Evolutionary conservation across 345 rosid species (phyloP).

Genomic region (Citrus sp.): DNA sequence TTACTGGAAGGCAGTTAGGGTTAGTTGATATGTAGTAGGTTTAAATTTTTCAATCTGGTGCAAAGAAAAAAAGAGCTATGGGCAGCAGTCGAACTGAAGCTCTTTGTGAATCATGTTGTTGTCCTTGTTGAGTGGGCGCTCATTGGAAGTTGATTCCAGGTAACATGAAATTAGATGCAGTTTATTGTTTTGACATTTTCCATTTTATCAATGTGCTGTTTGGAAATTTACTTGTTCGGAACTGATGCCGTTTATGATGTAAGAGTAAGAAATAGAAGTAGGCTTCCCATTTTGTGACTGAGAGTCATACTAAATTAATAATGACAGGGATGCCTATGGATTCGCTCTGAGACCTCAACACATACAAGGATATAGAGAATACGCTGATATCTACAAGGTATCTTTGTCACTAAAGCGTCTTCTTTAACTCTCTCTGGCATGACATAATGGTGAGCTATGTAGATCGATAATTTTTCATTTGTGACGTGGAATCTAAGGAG

Average conservation of each 20-base stretch:
- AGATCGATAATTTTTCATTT: not conserved
- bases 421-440: not conserved
- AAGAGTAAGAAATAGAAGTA: not conserved
- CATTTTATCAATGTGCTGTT: not conserved
- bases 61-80: constrained; percentile 58
- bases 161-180: constrained; percentile 5
- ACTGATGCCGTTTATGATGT: not conserved
- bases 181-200: not conserved
- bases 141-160: constrained; percentile 96
- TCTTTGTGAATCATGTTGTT: constrained; percentile 77
- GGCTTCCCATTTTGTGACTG: not conserved
- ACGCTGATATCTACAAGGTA: constrained; percentile 67
- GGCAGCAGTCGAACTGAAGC: constrained; percentile 44
- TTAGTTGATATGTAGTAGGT: constrained; percentile 13
- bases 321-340: constrained; percentile 79
- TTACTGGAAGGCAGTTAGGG: not conserved
- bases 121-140: constrained; percentile 94
- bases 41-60: constrained; percentile 22
- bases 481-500: not conserved
- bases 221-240: not conserved
- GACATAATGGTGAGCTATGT: not conserved
- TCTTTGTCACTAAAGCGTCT: not conserved
- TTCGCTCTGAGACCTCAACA: constrained; percentile 98
- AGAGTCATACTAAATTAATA: not conserved
- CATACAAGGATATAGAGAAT: constrained; percentile 70